Evolutionary conservation across 257 asterid species (phyloP).

Genomic region (Solanum lycopersicoides): DNA sequence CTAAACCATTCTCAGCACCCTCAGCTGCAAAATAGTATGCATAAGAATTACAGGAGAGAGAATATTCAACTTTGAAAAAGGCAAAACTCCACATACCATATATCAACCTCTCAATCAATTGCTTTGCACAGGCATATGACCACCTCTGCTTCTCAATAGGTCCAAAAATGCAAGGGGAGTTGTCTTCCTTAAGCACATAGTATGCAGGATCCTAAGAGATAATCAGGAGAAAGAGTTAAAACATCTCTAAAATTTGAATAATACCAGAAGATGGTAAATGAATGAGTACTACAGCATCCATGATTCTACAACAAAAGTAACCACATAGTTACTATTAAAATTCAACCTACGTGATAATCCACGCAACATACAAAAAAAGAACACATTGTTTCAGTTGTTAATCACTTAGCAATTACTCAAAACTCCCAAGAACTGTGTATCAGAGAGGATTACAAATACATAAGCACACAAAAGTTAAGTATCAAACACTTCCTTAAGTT

Average conservation of each 20-base stretch:
- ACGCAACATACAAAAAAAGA: neutral
- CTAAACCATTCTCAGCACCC: constrained; percentile 98
- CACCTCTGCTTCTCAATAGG: constrained; percentile 96
- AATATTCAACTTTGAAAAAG: neutral
- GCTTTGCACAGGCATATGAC: constrained; percentile 98
- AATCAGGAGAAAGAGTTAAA: constrained; percentile 11
- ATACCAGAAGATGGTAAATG: neutral
- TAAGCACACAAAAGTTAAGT: neutral
- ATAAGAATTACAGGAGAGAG: neutral
- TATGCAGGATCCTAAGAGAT: constrained; percentile 68
- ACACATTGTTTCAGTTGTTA: neutral
- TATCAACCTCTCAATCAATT: constrained; percentile 85
- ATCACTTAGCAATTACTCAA: neutral
- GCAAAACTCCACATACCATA: constrained; percentile 50
- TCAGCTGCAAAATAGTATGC: constrained; percentile 48
- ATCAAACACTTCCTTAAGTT: neutral
- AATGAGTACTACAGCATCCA: neutral
- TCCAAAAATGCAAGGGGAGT: constrained; percentile 93
- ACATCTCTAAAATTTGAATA: neutral
- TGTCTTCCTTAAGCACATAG: constrained; percentile 70
- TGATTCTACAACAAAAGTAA: neutral
- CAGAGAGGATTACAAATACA: neutral
- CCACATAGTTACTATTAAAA: neutral
- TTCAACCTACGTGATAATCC: neutral
- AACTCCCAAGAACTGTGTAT: neutral